Percentiles rank a stretch among this genome's conserved stretches.
Evolutionary conservation across 2,329 filamentous ascomycete genomes (phyloP).

Genomic region (Diaporthe sp.): DNA sequence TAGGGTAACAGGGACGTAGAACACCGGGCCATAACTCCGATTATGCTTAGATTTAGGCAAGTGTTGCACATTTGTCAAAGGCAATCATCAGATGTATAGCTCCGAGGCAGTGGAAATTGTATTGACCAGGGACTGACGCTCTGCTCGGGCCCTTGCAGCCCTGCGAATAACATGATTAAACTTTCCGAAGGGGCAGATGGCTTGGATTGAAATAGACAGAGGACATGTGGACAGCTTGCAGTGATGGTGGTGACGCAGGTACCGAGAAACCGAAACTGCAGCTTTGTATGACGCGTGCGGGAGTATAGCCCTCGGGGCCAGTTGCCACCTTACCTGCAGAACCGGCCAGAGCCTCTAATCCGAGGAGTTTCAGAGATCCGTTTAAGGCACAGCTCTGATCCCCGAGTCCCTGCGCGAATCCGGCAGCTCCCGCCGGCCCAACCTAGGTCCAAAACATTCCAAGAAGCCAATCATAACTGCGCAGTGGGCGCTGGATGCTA

Average conservation of each 20-base stretch:
- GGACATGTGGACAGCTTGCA: not conserved
- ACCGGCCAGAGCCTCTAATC: not conserved
- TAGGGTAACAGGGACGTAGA: no score
- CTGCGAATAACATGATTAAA: not conserved
- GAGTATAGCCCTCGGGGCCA: not conserved
- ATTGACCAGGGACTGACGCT: not conserved
- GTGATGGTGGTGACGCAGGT: not conserved
- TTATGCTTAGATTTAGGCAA: not conserved
- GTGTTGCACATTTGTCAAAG: not conserved
- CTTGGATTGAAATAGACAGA: not conserved
- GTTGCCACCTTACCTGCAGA: not conserved
- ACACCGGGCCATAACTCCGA: not conserved
- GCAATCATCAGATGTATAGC: not conserved
- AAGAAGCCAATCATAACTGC: not conserved
- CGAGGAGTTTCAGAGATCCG: conserved; percentile 14
- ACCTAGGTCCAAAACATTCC: not conserved
- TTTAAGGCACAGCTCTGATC: not conserved
- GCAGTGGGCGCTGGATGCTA: not conserved
- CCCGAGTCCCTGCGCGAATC: conserved; percentile 4
- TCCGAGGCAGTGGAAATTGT: not conserved
- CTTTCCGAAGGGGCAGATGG: no score
- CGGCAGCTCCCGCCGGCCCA: conserved; percentile 20
- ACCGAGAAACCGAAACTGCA: not conserved
- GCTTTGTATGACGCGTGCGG: not conserved
- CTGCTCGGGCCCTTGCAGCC: not conserved